Evolutionary conservation across 1,139 yeast genomes (phyloP).

Genomic region (Geotrichum macrosporum): DNA sequence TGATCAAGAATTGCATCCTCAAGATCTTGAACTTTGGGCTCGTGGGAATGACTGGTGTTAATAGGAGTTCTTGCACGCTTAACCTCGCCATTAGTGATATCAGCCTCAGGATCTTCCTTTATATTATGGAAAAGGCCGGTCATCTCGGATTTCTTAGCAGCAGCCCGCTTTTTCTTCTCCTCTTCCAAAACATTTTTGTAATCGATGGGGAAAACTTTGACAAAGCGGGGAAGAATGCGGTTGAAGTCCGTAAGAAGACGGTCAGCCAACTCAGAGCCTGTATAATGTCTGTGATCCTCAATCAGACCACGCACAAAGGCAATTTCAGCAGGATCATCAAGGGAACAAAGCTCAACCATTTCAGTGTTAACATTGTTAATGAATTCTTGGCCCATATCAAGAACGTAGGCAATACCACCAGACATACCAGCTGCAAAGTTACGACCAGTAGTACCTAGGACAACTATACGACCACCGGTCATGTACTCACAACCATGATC

Average conservation of each 20-base stretch:
- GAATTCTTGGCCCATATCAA: constrained; percentile 93
- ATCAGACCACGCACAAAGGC: constrained; percentile 90
- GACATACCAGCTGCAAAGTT: constrained; percentile 99
- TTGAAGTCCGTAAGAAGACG: constrained; percentile 80
- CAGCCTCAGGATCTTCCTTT: constrained; percentile 77
- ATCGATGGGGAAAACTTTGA: constrained; percentile 88
- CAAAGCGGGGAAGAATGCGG: constrained; percentile 81
- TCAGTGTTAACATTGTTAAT: constrained; percentile 72
- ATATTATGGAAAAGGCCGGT: constrained; percentile 58
- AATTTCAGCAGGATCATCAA: constrained; percentile 85
- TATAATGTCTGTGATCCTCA: constrained; percentile 93
- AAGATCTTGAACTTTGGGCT: constrained; percentile 82
- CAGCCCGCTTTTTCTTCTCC: constrained; percentile 64
- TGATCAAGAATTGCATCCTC: constrained; percentile 82
- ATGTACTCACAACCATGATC: constrained; percentile 99
- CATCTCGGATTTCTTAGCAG: constrained; percentile 51
- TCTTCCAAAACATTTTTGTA: constrained; percentile 84
- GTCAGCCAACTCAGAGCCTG: constrained; percentile 86
- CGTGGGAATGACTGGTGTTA: constrained; percentile 45
- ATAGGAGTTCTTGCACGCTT: constrained; percentile 29
- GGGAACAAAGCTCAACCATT: constrained; percentile 71
- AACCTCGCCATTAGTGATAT: constrained; percentile 82
- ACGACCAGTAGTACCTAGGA: constrained; percentile 86
- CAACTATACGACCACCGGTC: constrained; percentile 98
- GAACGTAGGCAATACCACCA: constrained; percentile 97